These are phyloP conservation scores for Parmelia sp. DNA, from an alignment of 495 filamentous ascomycete species.

Conservation along the genomic window DNA sequence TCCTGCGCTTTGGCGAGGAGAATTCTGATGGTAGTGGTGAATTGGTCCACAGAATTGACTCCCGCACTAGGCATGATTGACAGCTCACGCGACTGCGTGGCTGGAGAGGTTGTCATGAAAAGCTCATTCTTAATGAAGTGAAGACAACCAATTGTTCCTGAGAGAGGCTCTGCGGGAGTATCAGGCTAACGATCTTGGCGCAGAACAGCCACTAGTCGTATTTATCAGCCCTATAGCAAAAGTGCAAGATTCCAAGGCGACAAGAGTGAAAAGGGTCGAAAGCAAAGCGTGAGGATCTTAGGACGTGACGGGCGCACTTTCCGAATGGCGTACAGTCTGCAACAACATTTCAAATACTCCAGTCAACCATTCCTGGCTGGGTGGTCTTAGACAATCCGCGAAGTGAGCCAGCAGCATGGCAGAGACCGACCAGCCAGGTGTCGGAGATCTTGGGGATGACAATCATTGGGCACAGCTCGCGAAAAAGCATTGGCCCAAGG, in stretches of 20 bases:
- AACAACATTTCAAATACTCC: neutral
- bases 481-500: conserved; percentile 74
- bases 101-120: neutral
- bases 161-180: conserved; percentile 31
- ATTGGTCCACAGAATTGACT: conserved; percentile 50
- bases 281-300: neutral
- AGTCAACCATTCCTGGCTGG: neutral
- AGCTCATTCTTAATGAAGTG: conserved; percentile 1
- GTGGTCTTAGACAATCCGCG: neutral
- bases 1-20: conserved; percentile 59
- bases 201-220: neutral
- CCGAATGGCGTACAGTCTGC: neutral
- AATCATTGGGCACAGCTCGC: conserved; percentile 78
- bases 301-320: neutral
- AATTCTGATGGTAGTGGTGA: conserved; percentile 49
- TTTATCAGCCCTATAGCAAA: conserved; percentile 2
- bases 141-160: neutral
- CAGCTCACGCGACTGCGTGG: neutral
- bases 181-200: neutral
- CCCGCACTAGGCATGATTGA: conserved; percentile 44
- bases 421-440: conserved; percentile 42
- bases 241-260: neutral
- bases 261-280: neutral
- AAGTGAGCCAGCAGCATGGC: conserved; percentile 1
- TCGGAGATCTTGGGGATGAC: conserved; percentile 69